Conservation (phyloP, 352 stramenopile genomes). For the Phytophthora pisi region DNA sequence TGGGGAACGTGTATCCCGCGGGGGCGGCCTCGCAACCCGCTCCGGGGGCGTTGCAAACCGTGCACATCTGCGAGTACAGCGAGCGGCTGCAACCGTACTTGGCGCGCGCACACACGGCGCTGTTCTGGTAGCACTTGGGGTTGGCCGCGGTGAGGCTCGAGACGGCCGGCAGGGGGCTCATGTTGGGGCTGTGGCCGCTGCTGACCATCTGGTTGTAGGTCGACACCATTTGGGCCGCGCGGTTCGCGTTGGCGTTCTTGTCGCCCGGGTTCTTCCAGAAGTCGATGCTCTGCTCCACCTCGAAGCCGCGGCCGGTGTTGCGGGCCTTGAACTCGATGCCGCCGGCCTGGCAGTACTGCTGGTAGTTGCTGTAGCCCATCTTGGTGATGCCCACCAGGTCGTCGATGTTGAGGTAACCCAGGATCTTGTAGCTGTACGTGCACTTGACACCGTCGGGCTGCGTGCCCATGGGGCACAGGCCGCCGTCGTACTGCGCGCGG, state of each 20-base stretch:
- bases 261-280: background rate
- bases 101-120: background rate
- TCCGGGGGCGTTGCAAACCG: background rate
- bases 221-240: background rate
- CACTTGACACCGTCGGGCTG: background rate
- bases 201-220: background rate
- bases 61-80: background rate
- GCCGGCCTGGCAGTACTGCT: constrained; percentile 1
- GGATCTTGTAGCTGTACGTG: background rate
- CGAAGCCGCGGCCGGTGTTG: background rate
- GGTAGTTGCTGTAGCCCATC: constrained; percentile 2
- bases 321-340: background rate
- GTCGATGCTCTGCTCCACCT: background rate
- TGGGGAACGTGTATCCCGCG: background rate
- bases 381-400: background rate
- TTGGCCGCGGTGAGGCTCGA: background rate
- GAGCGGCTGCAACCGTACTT: background rate
- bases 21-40: background rate
- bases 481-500: background rate
- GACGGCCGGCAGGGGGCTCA: background rate
- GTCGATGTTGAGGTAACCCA: background rate
- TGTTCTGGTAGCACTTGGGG: constrained; percentile 1
- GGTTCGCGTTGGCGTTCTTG: background rate
- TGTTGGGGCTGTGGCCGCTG: background rate
- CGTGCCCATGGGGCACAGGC: background rate